Evolutionary conservation across 257 asterid species (phyloP).

Genomic region (Orobanche coerulescens): DNA sequence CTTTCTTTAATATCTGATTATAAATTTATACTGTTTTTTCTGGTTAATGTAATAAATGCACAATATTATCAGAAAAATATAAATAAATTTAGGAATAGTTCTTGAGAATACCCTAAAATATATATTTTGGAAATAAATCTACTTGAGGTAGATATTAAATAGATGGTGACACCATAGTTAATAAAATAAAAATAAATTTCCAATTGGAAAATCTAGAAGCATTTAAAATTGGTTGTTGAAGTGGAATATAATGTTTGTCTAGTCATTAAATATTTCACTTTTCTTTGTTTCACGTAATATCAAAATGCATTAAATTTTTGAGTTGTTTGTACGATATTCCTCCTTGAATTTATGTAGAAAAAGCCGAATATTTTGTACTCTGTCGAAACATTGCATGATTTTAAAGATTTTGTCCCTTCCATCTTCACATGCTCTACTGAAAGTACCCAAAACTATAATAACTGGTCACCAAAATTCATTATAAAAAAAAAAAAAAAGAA

Average conservation of each 20-base stretch:
- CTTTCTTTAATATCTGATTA: too few relatives aligned
- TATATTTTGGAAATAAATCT: too few relatives aligned
- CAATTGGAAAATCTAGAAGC: background rate
- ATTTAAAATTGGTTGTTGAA: slow-evolving; percentile 10
- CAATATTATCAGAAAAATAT: too few relatives aligned
- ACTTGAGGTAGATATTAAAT: too few relatives aligned
- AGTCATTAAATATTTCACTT: background rate
- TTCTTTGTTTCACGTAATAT: background rate
- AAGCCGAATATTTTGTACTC: background rate
- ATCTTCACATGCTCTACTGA: background rate
- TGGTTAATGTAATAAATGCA: too few relatives aligned
- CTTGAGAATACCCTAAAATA: too few relatives aligned
- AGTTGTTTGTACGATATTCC: slow-evolving; percentile 9
- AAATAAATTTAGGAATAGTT: too few relatives aligned
- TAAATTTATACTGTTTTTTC: too few relatives aligned
- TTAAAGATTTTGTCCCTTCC: background rate
- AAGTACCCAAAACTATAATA: background rate
- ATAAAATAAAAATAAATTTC: background rate
- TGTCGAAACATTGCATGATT: background rate
- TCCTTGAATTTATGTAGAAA: background rate
- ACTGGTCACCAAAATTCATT: too few relatives aligned
- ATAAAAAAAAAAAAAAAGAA: too few relatives aligned
- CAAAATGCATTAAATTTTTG: background rate
- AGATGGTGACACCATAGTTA: background rate
- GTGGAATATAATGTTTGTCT: background rate